Base-by-base conservation (phyloP, 352 stramenopile genomes). In the Elongisporangium prolatum region DNA sequence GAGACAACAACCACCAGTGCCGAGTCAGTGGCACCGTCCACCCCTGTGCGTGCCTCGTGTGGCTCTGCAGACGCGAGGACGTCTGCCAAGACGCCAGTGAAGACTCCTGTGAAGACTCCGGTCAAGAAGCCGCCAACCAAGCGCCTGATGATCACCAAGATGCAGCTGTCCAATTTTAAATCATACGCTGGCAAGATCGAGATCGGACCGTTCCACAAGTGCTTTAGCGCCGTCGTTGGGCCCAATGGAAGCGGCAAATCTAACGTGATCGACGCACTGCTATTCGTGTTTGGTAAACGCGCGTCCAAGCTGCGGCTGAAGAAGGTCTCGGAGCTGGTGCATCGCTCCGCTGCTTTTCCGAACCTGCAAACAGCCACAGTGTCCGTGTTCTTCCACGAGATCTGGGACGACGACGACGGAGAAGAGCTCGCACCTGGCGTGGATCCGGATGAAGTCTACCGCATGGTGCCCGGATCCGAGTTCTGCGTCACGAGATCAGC, bases 221-320 rank as follows among this genome's bases (percentile, higher is more conserved):
- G 96, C 66, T 99, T 99, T 80, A 98, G 89, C 56, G 91, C 92
- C 17, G 94, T 99, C 21, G 96, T 99, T 10, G 98, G 98, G 5
- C 97, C 97, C 21, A 99, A 99, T 71, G 98, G 97, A 47, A 98
- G 93, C 57, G 98, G 98, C 53, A 99, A 99, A 78, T 99, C 95
- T 18, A 99, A 99, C 71, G 96, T 99, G 17, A 99, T 99, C 55
- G 98, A 99, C 72, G 98, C 98, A 57, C 95, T 99, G 77, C 90
- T 99, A 14, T 99, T 99, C 71, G 98, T 99, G 6, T 99, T 99
- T 73, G 98, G 98, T 56, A 99, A 99, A 72, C 89, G 97, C 48
- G 98, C 98, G 48, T 99, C 98, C 61, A 98, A 99, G 72, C 76
- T 99, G 25, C 92, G 97, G 1, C 72, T 96, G 5, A 95, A 93